Evolutionary conservation across 2,329 filamentous ascomycete species (phyloP), one percentile per base, ranked within the genome.

Genomic region (Alternaria consortialis): DNA sequence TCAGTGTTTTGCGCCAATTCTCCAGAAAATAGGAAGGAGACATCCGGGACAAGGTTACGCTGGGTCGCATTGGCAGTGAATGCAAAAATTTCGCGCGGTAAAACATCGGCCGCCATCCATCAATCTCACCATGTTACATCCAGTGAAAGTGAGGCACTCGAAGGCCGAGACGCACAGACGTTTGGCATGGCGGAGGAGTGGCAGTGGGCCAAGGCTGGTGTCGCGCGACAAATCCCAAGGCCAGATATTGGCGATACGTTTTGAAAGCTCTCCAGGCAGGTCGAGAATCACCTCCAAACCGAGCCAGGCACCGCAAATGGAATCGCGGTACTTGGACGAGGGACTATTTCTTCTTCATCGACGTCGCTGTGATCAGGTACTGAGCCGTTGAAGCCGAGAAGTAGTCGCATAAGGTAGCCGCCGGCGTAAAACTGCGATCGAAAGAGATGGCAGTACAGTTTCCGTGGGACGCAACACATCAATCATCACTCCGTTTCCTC

Each of bases 141-240:
- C 31, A 51, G 31, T 40, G 53, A 55, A 56, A 60, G 57, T 60
- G 57, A 60, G 57, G 57, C 56, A 37, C n/a, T 34, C 31, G 53
- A 17, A 36, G 36, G 46, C 53, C 25, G 50, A 56, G 53, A 32
- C 23, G 51, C 34, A 50, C 46, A 13, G 46, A 50, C 32, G 32
- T 13, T 50, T 50, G 46, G 46, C 46, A 50, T 36, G 32, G 50
- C 20, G 31, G 27, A 47, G 51, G 34, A 46, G 50, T 44, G 42
- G 36, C n/a, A 17, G 13, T 40, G 44, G 42, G 37, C 57, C 39
- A 25, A 34, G 44, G 20, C 37, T n/a, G 15, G 37, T 34, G 29
- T 36, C 29, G 12, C 42, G 43, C 52, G 31, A 56, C 17, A 32
- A 42, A 27, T 29, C n/a, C 25, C 31, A 11, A 50, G 12, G 53